Conservation (phyloP, 2,329 filamentous ascomycete genomes). For the Uncinocarpus reesii region DNA sequence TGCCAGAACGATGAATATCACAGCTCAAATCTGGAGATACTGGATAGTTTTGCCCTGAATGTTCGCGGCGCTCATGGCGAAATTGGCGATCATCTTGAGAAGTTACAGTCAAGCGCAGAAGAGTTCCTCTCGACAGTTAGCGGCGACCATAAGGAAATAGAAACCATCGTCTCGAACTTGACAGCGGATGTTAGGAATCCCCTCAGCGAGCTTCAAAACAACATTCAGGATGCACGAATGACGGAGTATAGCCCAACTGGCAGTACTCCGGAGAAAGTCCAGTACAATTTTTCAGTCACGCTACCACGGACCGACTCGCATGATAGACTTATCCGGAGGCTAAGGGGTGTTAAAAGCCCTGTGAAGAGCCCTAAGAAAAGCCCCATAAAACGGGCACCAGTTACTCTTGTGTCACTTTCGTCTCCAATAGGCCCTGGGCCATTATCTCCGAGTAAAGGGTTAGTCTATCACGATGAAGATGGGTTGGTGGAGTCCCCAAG, state of each 20-base stretch:
- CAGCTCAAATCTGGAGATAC: conserved; percentile 54
- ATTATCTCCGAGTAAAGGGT: conserved; percentile 41
- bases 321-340: conserved; percentile 45
- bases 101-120: conserved; percentile 57
- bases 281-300: conserved; percentile 68
- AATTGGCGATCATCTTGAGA: conserved; percentile 59
- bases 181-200: conserved; percentile 53
- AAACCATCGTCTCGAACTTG: conserved; percentile 53
- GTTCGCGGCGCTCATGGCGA: conserved; percentile 64
- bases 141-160: conserved; percentile 48
- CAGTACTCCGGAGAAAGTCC: conserved; percentile 67
- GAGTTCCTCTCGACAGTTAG: conserved; percentile 59
- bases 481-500: conserved; percentile 25
- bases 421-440: conserved; percentile 17
- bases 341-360: conserved; percentile 34
- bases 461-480: conserved; percentile 43
- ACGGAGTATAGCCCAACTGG: conserved; percentile 79
- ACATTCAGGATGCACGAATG: conserved; percentile 55
- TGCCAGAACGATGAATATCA: conserved; percentile 72
- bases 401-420: conserved; percentile 17
- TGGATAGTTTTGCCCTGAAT: conserved; percentile 55
- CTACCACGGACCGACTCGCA: conserved; percentile 66
- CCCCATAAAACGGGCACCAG: conserved; percentile 21
- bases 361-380: conserved; percentile 20
- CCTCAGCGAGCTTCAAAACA: conserved; percentile 58